A percentile compares a stretch with the other conserved stretches of the same genome.
Conservation (phyloP, 1,139 yeast species). For the Debaryomyces psychrophilus region DNA sequence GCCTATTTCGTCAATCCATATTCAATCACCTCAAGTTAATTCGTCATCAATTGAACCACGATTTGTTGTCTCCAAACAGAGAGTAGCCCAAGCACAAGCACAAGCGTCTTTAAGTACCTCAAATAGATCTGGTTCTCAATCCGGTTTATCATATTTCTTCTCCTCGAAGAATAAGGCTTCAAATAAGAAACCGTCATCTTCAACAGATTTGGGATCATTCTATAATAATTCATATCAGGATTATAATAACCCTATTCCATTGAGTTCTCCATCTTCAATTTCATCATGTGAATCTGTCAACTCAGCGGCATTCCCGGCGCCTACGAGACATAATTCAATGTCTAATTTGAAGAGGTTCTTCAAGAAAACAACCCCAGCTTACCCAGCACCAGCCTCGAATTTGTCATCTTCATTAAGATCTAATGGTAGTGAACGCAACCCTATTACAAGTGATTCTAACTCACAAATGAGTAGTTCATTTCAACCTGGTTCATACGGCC, state of each 20-base stretch:
- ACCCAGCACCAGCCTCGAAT: conserved; percentile 35
- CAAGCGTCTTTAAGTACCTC: conserved; percentile 34
- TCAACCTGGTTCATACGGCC: conserved; percentile 21
- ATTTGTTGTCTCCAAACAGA: conserved; percentile 71
- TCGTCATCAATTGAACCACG: conserved; percentile 65
- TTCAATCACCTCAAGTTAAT: conserved; percentile 67
- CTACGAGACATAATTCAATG: conserved; percentile 69
- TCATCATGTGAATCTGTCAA: conserved; percentile 43
- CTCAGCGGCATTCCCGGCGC: conserved; percentile 22
- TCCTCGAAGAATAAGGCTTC: conserved; percentile 37
- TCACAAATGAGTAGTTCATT: conserved; percentile 23
- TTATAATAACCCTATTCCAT: conserved; percentile 16
- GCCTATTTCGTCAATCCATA: conserved; percentile 61
- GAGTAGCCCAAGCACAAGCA: conserved; percentile 62
- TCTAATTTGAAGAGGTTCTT: conserved; percentile 68
- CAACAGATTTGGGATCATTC: conserved; percentile 50
- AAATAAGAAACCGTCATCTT: conserved; percentile 31
- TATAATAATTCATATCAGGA: conserved; percentile 44
- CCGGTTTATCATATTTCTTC: conserved; percentile 54
- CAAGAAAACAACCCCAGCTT: conserved; percentile 47
- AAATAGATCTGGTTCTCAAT: conserved; percentile 47
- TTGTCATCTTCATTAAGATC: conserved; percentile 45
- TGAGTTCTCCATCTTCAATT: conserved; percentile 43
- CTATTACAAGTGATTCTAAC: conserved; percentile 17
- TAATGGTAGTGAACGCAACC: conserved; percentile 22